These are phyloP conservation scores for Inga leiocalycina DNA, from an alignment of 306 rosid species.

Conservation along the genomic window DNA sequence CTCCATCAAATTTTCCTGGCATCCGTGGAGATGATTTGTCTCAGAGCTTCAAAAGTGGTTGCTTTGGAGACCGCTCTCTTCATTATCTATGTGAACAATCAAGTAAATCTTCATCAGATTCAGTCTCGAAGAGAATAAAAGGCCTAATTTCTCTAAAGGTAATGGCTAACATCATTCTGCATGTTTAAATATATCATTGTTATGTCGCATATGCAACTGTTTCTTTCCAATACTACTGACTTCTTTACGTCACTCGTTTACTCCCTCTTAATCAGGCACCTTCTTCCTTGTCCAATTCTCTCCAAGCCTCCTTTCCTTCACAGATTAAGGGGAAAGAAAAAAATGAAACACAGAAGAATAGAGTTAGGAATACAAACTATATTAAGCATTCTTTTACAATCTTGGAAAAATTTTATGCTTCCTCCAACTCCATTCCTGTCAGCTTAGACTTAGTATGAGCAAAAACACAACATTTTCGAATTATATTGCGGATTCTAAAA, in stretches of 20 bases:
- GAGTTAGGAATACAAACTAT: not conserved
- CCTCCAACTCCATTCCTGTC: slow-evolving; percentile 22
- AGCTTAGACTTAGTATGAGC: slow-evolving; percentile 19
- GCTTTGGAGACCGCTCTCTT: slow-evolving; percentile 55
- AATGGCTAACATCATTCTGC: slow-evolving; percentile 30
- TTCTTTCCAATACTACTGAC: slow-evolving; percentile 3
- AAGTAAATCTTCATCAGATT: slow-evolving; percentile 47
- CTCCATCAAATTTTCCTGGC: slow-evolving; percentile 44
- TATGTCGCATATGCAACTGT: not conserved
- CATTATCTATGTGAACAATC: slow-evolving; percentile 46
- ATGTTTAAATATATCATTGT: slow-evolving; percentile 3
- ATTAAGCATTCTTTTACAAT: not conserved
- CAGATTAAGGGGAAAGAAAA: not conserved
- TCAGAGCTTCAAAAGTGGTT: slow-evolving; percentile 46
- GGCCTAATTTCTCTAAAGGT: slow-evolving; percentile 69
- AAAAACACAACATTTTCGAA: slow-evolving; percentile 24
- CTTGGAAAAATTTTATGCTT: slow-evolving; percentile 19
- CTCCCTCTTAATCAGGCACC: not conserved
- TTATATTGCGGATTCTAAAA: slow-evolving; percentile 14
- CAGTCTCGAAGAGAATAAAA: slow-evolving; percentile 45
- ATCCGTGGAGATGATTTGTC: slow-evolving; percentile 48
- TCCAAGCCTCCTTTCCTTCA: not conserved
- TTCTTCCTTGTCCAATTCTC: not conserved
- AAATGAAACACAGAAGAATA: not conserved
- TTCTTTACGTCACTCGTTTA: not conserved